Percentiles rank a stretch among this genome's conserved stretches.
These are phyloP conservation scores for Penicillium maclennaniae DNA, from an alignment of 495 filamentous ascomycete genomes.

Conservation along the genomic window DNA sequence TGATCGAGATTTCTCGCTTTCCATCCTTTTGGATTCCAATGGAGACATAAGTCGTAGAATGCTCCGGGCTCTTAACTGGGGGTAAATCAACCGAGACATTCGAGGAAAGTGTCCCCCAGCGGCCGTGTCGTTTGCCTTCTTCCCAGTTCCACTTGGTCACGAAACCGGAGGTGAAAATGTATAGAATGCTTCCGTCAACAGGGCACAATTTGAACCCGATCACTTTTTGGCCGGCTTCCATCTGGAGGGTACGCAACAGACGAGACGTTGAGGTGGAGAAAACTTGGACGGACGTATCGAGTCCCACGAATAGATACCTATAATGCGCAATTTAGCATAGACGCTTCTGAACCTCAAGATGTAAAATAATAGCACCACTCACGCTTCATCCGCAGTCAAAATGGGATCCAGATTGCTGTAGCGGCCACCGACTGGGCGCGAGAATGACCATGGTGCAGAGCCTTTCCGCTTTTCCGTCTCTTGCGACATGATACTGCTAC, in stretches of 20 bases:
- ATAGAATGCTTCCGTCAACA: conserved; percentile 54
- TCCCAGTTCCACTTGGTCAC: conserved; percentile 78
- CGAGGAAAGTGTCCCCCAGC: conserved; percentile 41
- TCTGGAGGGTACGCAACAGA: conserved; percentile 57
- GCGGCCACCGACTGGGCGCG: conserved; percentile 29
- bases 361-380: conserved; percentile 24
- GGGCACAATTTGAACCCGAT: conserved; percentile 58
- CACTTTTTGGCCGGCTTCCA: conserved; percentile 34
- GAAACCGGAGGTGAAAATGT: conserved; percentile 64
- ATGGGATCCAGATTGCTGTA: conserved; percentile 65
- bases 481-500: conserved; percentile 1
- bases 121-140: conserved; percentile 45
- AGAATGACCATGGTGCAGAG: conserved; percentile 31
- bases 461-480: conserved; percentile 9
- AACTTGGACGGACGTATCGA: conserved; percentile 63
- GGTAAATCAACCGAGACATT: conserved; percentile 23
- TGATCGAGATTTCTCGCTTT: conserved; percentile 30
- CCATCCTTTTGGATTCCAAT: conserved; percentile 27
- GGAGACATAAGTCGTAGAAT: conserved; percentile 9
- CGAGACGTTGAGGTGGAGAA: conserved; percentile 79
- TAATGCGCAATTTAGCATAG: background rate
- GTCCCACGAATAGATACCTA: conserved; percentile 68
- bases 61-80: conserved; percentile 10
- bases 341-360: background rate
- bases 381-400: conserved; percentile 80